Evolutionary conservation across 2,329 filamentous ascomycete genomes (phyloP).

Genomic region (Aspergillus sp.): DNA sequence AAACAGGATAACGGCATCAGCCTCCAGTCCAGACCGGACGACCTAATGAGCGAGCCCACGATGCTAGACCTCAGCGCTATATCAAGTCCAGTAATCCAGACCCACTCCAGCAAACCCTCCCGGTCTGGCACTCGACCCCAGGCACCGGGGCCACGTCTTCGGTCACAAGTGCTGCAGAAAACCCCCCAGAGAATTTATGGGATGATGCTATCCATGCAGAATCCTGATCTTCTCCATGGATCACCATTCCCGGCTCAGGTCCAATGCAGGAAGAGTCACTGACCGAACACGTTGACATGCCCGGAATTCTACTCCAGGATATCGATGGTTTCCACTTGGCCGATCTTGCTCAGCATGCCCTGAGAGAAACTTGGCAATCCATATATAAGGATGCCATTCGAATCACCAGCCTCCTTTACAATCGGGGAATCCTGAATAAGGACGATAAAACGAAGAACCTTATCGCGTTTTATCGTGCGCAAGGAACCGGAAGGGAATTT

Average conservation of each 20-base stretch:
- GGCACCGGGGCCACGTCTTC: too few species aligned
- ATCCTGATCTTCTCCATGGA: too few species aligned
- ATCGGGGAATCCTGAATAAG: constrained; percentile 13
- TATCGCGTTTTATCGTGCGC: constrained; percentile 9
- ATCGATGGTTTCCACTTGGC: constrained; percentile 9
- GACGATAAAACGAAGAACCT: constrained; percentile 15
- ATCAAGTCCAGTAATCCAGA: too few species aligned
- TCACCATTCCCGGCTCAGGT: not conserved
- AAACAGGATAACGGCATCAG: too few species aligned
- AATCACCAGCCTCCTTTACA: constrained; percentile 9
- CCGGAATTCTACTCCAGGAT: constrained; percentile 13
- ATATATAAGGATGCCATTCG: constrained; percentile 17
- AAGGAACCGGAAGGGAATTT: not conserved
- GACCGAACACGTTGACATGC: constrained; percentile 4
- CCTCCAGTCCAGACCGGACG: too few species aligned
- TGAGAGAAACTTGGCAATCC: constrained; percentile 9
- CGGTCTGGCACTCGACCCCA: too few species aligned
- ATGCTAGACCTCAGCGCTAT: too few species aligned
- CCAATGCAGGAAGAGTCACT: not conserved
- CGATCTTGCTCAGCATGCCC: constrained; percentile 6
- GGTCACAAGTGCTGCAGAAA: too few species aligned
- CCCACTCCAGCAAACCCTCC: too few species aligned
- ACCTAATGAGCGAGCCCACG: too few species aligned
- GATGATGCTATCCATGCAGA: too few species aligned
- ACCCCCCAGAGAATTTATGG: too few species aligned